These are phyloP conservation scores for Quercus agrifolia DNA, from an alignment of 306 rosid genomes.

Conservation along the genomic window DNA sequence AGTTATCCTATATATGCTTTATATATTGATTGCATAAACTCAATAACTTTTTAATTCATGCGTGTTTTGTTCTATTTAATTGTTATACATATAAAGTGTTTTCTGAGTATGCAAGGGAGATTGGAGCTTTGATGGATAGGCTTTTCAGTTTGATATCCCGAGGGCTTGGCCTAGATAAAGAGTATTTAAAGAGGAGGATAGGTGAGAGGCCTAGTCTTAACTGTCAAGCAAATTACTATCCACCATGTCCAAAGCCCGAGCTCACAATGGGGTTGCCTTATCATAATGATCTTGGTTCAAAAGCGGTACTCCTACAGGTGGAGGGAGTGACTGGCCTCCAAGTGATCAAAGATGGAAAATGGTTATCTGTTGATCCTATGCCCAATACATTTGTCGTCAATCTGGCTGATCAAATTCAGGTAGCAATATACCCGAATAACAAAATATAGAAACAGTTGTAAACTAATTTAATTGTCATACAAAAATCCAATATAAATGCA, in stretches of 20 bases:
- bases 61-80: neutral
- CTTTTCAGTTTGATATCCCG: constrained; percentile 35
- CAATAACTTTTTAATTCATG: too few relatives aligned
- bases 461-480: too few relatives aligned
- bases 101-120: constrained; percentile 46
- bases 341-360: constrained; percentile 3
- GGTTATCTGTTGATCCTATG: constrained; percentile 10
- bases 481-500: too few relatives aligned
- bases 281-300: constrained; percentile 10
- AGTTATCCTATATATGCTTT: too few relatives aligned
- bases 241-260: constrained; percentile 23
- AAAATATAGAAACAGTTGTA: too few relatives aligned
- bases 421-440: too few relatives aligned
- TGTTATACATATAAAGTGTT: constrained; percentile 25
- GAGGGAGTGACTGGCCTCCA: constrained; percentile 17
- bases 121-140: constrained; percentile 31
- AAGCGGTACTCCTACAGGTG: neutral
- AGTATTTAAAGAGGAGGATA: constrained; percentile 23
- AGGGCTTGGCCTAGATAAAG: constrained; percentile 46
- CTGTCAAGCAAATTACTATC: constrained; percentile 19
- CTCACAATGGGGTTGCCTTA: constrained; percentile 10
- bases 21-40: too few relatives aligned
- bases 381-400: constrained; percentile 19
- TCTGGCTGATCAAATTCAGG: constrained; percentile 24
- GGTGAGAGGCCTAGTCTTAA: constrained; percentile 28